phyloP scores from a whole-genome alignment of 2,329 filamentous ascomycete species.

The Fusarium sp. region DNA sequence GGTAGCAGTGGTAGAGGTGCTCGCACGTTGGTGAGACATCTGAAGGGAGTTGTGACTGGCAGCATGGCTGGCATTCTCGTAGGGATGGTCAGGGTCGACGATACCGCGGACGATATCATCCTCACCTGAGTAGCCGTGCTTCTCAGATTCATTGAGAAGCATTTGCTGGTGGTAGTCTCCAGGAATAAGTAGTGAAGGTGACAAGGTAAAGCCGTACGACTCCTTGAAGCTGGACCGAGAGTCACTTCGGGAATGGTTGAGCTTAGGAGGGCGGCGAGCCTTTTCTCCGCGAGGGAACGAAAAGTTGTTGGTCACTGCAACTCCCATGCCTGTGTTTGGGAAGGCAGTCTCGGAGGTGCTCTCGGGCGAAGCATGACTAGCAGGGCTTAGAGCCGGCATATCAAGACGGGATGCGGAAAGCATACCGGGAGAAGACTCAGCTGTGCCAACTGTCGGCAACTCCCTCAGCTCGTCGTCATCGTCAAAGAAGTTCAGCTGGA shows the following conservation, averaged over 20 bases:
- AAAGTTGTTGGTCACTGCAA: slow-evolving; percentile 62
- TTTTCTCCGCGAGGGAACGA: slow-evolving; percentile 61
- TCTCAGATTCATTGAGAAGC: slow-evolving; percentile 52
- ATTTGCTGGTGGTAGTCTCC: slow-evolving; percentile 69
- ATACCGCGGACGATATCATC: slow-evolving; percentile 45
- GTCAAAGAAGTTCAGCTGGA: slow-evolving; percentile 41
- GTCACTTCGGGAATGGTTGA: slow-evolving; percentile 55
- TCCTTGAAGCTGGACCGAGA: slow-evolving; percentile 70
- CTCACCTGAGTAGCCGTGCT: slow-evolving; percentile 51
- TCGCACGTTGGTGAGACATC: slow-evolving; percentile 60
- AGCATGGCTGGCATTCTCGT: slow-evolving; percentile 38
- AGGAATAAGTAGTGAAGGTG: slow-evolving; percentile 72
- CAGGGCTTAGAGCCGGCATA: slow-evolving; percentile 63
- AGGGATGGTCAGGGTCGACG: slow-evolving; percentile 31
- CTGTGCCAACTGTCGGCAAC: slow-evolving; percentile 29
- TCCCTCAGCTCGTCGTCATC: slow-evolving; percentile 45
- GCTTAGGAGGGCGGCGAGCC: slow-evolving; percentile 44
- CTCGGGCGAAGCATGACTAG: slow-evolving; percentile 59
- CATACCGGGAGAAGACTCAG: slow-evolving; percentile 47
- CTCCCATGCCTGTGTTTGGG: slow-evolving; percentile 52
- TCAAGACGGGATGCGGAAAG: slow-evolving; percentile 53
- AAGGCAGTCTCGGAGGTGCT: slow-evolving; percentile 60
- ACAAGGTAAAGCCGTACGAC: slow-evolving; percentile 69
- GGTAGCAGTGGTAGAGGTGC: slow-evolving; percentile 67
- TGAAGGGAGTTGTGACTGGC: slow-evolving; percentile 35